phyloP scores from a whole-genome alignment of 2,329 filamentous ascomycete genomes.

The Cladosporium sp. region DNA sequence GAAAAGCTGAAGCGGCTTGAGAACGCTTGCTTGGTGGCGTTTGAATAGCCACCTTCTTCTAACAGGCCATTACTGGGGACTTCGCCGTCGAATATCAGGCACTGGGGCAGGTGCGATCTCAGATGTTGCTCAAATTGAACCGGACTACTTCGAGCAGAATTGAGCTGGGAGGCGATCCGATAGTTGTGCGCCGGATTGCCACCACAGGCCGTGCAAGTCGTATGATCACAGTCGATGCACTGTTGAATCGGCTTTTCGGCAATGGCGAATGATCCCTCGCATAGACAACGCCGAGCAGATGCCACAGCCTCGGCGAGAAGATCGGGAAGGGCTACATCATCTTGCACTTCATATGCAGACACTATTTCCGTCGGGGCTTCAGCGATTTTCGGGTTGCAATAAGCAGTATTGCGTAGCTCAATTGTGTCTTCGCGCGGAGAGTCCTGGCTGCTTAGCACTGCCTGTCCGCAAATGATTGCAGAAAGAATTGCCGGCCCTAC shows the following conservation, averaged over 20 bases:
- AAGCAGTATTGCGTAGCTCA: not conserved
- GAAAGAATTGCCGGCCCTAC: constrained; percentile 61
- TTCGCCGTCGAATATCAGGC: constrained; percentile 14
- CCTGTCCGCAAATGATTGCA: constrained; percentile 47
- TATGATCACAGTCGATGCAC: constrained; percentile 53
- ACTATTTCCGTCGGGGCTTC: not conserved
- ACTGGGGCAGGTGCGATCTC: constrained; percentile 19
- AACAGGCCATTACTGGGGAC: too few relatives aligned
- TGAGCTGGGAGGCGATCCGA: not conserved
- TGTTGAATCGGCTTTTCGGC: constrained; percentile 38
- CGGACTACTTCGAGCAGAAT: constrained; percentile 1
- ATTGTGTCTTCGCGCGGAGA: not conserved
- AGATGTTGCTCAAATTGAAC: constrained; percentile 20
- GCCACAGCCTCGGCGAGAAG: not conserved
- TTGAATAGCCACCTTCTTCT: too few relatives aligned
- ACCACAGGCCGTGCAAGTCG: constrained; percentile 51
- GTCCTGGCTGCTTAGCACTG: not conserved
- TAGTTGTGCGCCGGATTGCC: constrained; percentile 53
- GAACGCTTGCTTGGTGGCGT: constrained; percentile 32
- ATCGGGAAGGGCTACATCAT: constrained; percentile 17
- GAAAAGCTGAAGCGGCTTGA: constrained; percentile 33
- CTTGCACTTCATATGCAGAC: not conserved
- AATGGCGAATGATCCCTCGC: constrained; percentile 48
- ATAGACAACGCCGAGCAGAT: constrained; percentile 43
- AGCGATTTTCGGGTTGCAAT: not conserved